Evolutionary conservation across 495 filamentous ascomycete genomes (phyloP).

Genomic region (Physcia stellaris): DNA sequence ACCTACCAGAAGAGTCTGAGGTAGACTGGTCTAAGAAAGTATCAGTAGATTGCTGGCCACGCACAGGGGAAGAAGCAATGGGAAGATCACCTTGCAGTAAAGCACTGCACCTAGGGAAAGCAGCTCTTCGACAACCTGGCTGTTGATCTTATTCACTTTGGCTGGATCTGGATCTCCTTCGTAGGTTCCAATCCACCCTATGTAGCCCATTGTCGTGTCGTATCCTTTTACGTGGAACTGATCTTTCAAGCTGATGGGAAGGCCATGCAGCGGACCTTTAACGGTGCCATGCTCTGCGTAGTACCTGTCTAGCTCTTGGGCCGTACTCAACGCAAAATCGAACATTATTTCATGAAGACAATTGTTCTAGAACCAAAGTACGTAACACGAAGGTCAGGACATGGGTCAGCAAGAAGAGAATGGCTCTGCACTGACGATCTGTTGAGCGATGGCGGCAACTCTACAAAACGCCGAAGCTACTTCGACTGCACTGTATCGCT

Average conservation of each 20-base stretch:
- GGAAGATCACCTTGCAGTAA: conserved; percentile 19
- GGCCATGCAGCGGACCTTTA: conserved; percentile 16
- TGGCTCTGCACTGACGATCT: conserved; percentile 17
- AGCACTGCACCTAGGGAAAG: conserved; percentile 19
- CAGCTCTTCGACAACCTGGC: conserved; percentile 12
- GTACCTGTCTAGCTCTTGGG: conserved; percentile 17
- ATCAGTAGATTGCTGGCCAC: neutral
- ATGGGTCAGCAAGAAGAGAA: too few relatives aligned
- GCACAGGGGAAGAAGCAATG: neutral
- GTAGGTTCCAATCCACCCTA: conserved; percentile 23
- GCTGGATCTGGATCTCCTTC: conserved; percentile 4
- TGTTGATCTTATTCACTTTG: conserved; percentile 10
- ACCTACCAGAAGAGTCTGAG: conserved; percentile 13
- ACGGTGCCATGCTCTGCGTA: conserved; percentile 11
- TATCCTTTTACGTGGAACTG: conserved; percentile 12
- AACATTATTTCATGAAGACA: conserved; percentile 13
- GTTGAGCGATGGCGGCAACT: conserved; percentile 30
- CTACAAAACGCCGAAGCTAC: conserved; percentile 32
- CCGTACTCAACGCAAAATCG: conserved; percentile 3
- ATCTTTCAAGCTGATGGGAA: conserved; percentile 19
- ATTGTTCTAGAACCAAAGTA: conserved; percentile 6
- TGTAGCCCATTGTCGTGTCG: conserved; percentile 19
- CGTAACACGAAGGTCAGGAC: neutral
- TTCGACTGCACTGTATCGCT: conserved; percentile 18
- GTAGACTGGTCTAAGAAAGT: conserved; percentile 21